Percentiles rank a stretch among this genome's conserved stretches.
phyloP scores from a whole-genome alignment of 2,329 filamentous ascomycete species.

The Hypomyces rosellus region DNA sequence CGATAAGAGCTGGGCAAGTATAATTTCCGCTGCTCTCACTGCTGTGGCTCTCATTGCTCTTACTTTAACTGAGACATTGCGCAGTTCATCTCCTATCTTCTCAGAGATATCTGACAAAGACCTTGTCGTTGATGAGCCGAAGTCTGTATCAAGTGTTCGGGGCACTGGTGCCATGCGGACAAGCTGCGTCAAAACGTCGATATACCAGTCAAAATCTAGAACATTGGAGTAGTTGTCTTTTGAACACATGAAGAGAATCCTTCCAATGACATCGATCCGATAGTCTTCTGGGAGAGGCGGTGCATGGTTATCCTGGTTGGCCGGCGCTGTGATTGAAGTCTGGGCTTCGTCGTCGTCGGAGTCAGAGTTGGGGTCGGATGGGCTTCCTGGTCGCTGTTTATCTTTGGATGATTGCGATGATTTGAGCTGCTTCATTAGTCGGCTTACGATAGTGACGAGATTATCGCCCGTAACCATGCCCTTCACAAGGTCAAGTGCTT shows the following conservation, averaged over 20 bases:
- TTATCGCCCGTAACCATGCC: conserved; percentile 92
- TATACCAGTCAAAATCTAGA: conserved; percentile 94
- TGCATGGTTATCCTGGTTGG: conserved; percentile 32
- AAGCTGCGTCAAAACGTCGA: conserved; percentile 81
- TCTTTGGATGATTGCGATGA: conserved; percentile 50
- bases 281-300: conserved; percentile 80
- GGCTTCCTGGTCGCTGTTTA: conserved; percentile 33
- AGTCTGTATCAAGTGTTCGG: conserved; percentile 32
- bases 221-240: conserved; percentile 82
- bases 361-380: conserved; percentile 41
- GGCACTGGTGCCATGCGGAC: conserved; percentile 61
- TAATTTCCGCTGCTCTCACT: conserved; percentile 74
- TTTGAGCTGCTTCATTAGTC: conserved; percentile 80
- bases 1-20: conserved; percentile 53
- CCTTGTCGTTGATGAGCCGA: conserved; percentile 22
- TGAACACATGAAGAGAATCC: conserved; percentile 84
- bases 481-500: conserved; percentile 84
- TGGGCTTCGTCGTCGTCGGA: conserved; percentile 48
- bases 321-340: conserved; percentile 31
- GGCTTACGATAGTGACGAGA: conserved; percentile 74
- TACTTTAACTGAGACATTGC: conserved; percentile 88
- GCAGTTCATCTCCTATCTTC: conserved; percentile 75
- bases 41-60: conserved; percentile 73
- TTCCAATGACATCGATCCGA: conserved; percentile 70
- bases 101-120: conserved; percentile 49